phyloP scores from a whole-genome alignment of 2,329 filamentous ascomycete species.

The Verticillium dahliae region DNA sequence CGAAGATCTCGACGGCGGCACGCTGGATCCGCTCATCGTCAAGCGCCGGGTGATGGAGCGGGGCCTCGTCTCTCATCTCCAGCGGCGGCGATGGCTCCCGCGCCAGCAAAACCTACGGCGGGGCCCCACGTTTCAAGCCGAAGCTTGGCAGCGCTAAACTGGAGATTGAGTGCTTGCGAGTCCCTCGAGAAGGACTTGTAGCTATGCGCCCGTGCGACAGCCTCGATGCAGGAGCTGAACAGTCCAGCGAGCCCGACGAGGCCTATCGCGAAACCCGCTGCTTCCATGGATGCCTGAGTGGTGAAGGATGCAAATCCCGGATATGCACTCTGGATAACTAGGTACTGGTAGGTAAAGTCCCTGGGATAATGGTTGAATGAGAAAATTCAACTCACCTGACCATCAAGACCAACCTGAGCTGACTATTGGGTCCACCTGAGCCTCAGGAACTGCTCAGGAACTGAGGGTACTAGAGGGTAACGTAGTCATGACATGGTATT shows the following conservation, averaged over 20 bases:
- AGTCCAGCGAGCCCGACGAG: conserved; percentile 13
- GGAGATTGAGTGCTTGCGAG: conserved; percentile 2
- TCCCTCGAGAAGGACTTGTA: conserved; percentile 12
- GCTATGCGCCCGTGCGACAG: conserved; percentile 5
- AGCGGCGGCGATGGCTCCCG: not conserved
- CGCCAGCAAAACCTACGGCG: conserved; percentile 10
- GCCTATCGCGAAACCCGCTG: conserved; percentile 10
- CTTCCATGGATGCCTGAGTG: conserved; percentile 9
- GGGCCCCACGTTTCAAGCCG: conserved; percentile 16
- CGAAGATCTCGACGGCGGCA: conserved; percentile 2
- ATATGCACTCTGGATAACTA: too few species aligned
- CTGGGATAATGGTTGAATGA: too few species aligned
- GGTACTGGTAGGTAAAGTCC: too few species aligned
- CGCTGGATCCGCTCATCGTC: conserved; percentile 1
- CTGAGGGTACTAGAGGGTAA: too few species aligned
- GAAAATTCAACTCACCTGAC: too few species aligned
- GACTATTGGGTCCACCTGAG: too few species aligned
- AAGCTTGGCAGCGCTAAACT: conserved; percentile 8
- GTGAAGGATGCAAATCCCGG: too few species aligned
- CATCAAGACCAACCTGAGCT: too few species aligned
- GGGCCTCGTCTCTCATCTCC: not conserved
- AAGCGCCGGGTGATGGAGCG: conserved; percentile 7
- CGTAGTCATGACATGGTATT: too few species aligned
- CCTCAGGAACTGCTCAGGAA: too few species aligned
- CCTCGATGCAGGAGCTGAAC: conserved; percentile 15